Evolutionary conservation across 805 yeast genomes (phyloP).

Genomic region (Saturnispora saitoi): DNA sequence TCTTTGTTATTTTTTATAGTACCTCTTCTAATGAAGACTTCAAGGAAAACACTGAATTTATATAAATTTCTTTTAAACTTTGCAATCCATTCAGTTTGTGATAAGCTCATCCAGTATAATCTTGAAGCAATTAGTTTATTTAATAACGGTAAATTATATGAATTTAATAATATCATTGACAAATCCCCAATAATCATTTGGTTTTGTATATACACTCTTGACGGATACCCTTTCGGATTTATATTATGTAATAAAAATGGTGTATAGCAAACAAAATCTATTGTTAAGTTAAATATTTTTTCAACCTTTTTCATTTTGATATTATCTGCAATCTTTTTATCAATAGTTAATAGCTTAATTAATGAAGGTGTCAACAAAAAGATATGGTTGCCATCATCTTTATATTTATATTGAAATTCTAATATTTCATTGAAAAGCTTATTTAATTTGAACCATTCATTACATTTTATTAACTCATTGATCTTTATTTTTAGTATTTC

Average conservation of each 20-base stretch:
- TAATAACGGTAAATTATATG: background rate
- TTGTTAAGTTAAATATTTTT: conserved; percentile 6
- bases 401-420: background rate
- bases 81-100: conserved; percentile 10
- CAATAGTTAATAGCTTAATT: background rate
- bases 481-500: background rate
- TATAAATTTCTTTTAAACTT: conserved; percentile 9
- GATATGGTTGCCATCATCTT: background rate
- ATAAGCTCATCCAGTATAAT: conserved; percentile 5
- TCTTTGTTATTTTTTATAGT: background rate
- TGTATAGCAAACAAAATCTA: conserved; percentile 10
- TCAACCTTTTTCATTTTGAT: background rate
- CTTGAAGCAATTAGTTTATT: conserved; percentile 1
- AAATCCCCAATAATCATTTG: conserved; percentile 8
- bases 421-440: background rate
- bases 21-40: conserved; percentile 11
- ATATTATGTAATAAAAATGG: conserved; percentile 6
- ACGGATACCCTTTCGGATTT: conserved; percentile 12
- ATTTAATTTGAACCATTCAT: background rate
- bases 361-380: background rate
- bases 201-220: conserved; percentile 9
- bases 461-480: background rate
- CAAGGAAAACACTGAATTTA: conserved; percentile 11
- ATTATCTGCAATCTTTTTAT: background rate
- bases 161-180: conserved; percentile 5